Base-by-base conservation (phyloP, 2,329 filamentous ascomycete species). In the Aaosphaeria arxii region DNA sequence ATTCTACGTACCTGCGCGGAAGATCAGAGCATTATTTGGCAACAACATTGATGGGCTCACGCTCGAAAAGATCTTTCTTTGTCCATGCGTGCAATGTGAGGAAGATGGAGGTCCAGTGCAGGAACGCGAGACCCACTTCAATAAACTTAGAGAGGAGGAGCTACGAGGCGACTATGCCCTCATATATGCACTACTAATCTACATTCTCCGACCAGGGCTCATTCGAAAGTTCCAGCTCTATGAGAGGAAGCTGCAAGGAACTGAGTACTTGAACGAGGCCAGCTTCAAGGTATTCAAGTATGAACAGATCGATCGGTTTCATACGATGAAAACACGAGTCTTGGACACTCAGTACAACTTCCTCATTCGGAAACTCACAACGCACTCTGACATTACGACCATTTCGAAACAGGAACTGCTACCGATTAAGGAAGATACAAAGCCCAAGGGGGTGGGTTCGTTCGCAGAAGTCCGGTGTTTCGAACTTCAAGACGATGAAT, bases 381-480 rank as follows among this genome's bases (percentile, higher is more conserved):
- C 49, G 11, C 33, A 13, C 28, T 51, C 49, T 31, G 46, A 48
- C 7, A 48, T 51, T 13, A 48, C 30, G 24, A 28, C 11, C 24
- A 51, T 51, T 13, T 42, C 42, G 11, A 1, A 13, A 32, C 40
- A 45, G 13, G 49, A 51, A 42, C 24, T 51, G 13, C 46, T 51
- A 30, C 49, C 49, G n/a, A 51, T 51, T 11, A 43, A 51, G 28
- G 49, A 51, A 30, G 49, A 51, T 43, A 4, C 30, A 43, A 30
- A 48, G 33, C 45, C 38, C 17, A 51, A 51, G 40, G 49, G 49
- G 5, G 38, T 45, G 24, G 49, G 49, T 7, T 39, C 45, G 4
- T 51, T 51, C 40, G 49, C 49, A 33, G 39, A 51, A 35, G 49
- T 51, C n/a, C 42, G 45, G 40, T 51, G 49, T 47, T 51, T 51